Evolutionary conservation across 805 yeast genomes (phyloP), one percentile per base, ranked within the genome.

Genomic region (Teunomyces pallodes): DNA sequence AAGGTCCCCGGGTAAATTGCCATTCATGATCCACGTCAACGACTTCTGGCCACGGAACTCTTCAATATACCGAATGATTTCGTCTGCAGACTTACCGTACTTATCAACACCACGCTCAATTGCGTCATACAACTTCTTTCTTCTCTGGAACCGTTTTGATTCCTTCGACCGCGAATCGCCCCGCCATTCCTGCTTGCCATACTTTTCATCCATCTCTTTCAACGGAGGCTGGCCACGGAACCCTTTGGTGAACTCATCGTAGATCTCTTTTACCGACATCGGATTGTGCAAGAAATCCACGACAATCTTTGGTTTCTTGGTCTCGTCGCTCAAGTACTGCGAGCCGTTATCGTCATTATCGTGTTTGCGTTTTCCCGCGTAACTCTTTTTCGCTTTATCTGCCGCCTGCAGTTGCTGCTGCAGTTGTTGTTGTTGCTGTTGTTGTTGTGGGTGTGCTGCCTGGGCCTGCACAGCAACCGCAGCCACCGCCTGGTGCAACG

Each of bases 1-100:
- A 12, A 69, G 54, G 48, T 70, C 75, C 5, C 52, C 49, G 3
- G 78, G 78, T 9, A 73, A 58, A 48, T 73, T 69, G 7, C 77
- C 77, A 53, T 73, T 73, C 78, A 73, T 73, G 5, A 73, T 70
- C 78, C 78, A 73, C 4, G 78, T 72, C 43, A 73, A 61, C 32
- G 71, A 64, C 56, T 70, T 70, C 44, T 70, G 74, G 33, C 73
- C 76, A 26, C 77, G 54, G 52, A 66, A 73, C 48, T 67, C 70
- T 52, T 73, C 78, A 43, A 73, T 73, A 47, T 66, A 68, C 28
- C 57, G 56, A 42, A 69, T 71, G 42, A 73, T 68, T 43, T 72
- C 76, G 10, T 73, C 76, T 3, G 69, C 68, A 5, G 69, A 58
- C 52, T 72, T 71, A 42, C 62, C 67, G 51, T 65, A 73, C 56